These are phyloP conservation scores for Clitopilus passeckerianus DNA, from an alignment of 768 basidiomycete genomes.

Conservation along the genomic window DNA sequence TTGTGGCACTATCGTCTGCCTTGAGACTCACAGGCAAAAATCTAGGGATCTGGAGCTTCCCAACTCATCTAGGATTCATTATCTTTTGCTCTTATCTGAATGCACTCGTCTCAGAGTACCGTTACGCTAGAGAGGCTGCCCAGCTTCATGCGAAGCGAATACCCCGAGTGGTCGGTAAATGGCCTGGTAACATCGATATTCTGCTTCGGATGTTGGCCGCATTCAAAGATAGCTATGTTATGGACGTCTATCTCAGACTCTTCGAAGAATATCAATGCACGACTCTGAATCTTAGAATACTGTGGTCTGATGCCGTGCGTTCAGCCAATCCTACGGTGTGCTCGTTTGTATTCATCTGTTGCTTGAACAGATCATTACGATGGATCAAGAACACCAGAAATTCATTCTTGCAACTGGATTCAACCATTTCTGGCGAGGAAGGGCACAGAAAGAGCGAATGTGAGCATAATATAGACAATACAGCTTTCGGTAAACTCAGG, in stretches of 20 bases:
- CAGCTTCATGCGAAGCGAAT: slow-evolving; percentile 47
- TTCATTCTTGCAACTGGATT: slow-evolving; percentile 65
- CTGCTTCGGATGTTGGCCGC: slow-evolving; percentile 50
- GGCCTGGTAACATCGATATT: slow-evolving; percentile 77
- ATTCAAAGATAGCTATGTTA: slow-evolving; percentile 55
- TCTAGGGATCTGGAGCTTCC: slow-evolving; percentile 31
- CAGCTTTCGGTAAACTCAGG: neutral
- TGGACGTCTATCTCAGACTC: slow-evolving; percentile 58
- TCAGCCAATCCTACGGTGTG: neutral
- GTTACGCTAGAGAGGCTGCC: slow-evolving; percentile 38
- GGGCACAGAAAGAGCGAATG: slow-evolving; percentile 61
- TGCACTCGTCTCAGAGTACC: slow-evolving; percentile 25
- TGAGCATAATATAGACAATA: slow-evolving; percentile 24
- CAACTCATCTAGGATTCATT: slow-evolving; percentile 35
- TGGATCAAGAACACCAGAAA: slow-evolving; percentile 69
- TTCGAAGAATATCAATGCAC: slow-evolving; percentile 69
- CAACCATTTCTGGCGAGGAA: slow-evolving; percentile 62
- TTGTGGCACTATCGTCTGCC: slow-evolving; percentile 24
- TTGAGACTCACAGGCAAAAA: slow-evolving; percentile 20
- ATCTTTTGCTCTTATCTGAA: slow-evolving; percentile 32
- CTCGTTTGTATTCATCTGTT: neutral
- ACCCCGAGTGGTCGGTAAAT: slow-evolving; percentile 59
- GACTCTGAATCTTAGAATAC: slow-evolving; percentile 61
- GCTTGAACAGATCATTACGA: slow-evolving; percentile 55
- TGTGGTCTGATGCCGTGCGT: slow-evolving; percentile 68